phyloP scores from a whole-genome alignment of 1,284 basidiomycete species.

The Ceratobasidium sp. region DNA sequence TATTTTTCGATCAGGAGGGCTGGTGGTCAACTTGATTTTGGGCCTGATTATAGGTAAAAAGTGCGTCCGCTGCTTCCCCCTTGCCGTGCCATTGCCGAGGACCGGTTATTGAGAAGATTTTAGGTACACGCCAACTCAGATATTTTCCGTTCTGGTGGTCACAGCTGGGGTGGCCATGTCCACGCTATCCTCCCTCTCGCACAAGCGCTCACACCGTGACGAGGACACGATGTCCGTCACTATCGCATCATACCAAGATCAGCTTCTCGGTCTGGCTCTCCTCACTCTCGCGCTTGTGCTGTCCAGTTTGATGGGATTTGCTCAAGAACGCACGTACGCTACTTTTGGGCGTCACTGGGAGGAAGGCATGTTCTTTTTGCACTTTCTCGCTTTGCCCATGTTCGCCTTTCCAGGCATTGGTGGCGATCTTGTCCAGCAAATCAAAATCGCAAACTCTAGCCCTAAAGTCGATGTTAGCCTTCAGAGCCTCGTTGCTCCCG shows the following conservation, averaged over 20 bases:
- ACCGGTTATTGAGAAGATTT: conserved; percentile 44
- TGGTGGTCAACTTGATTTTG: conserved; percentile 82
- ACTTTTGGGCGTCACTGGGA: conserved; percentile 81
- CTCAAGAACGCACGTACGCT: conserved; percentile 85
- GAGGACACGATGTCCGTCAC: conserved; percentile 40
- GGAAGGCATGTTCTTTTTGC: conserved; percentile 92
- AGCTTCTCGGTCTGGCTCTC: conserved; percentile 79
- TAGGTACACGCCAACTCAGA: conserved; percentile 78
- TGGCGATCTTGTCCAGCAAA: conserved; percentile 66
- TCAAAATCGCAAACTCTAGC: conserved; percentile 63
- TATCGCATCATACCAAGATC: conserved; percentile 56
- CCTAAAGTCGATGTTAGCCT: conserved; percentile 54
- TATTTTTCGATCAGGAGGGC: conserved; percentile 92
- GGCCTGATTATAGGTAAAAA: conserved; percentile 73
- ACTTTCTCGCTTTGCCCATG: conserved; percentile 79
- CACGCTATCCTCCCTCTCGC: conserved; percentile 76
- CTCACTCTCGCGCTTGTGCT: conserved; percentile 83
- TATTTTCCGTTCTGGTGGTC: conserved; percentile 81
- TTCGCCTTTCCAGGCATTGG: conserved; percentile 68
- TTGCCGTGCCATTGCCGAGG: not conserved
- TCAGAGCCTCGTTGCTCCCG: conserved; percentile 10
- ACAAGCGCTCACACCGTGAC: conserved; percentile 55
- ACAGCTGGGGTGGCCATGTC: conserved; percentile 86
- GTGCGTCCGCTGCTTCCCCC: conserved; percentile 58
- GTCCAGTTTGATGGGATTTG: conserved; percentile 85